These are phyloP conservation scores for Blastobotrys aristatus DNA, from an alignment of 1,139 yeast genomes.

Conservation along the genomic window DNA sequence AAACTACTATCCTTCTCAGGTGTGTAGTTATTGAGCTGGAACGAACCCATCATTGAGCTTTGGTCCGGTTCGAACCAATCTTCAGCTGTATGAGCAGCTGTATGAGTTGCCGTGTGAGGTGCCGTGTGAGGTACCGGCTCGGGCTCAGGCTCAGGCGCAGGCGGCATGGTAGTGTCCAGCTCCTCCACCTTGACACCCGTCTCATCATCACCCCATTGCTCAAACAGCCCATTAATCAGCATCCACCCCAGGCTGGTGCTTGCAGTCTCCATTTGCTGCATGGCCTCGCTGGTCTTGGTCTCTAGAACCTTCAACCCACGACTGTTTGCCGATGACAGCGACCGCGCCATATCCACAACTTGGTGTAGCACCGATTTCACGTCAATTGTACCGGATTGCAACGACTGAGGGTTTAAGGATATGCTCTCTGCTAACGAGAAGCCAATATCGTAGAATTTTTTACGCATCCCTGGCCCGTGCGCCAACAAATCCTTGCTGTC, in stretches of 20 bases:
- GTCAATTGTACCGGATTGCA: conserved; percentile 1
- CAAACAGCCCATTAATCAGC: conserved; percentile 2
- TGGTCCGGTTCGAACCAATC: not conserved
- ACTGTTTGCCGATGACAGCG: conserved; percentile 1
- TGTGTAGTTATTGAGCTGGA: conserved; percentile 3
- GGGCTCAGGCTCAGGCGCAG: not conserved
- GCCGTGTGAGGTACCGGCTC: not conserved
- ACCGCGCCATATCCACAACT: conserved; percentile 8
- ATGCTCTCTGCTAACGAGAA: conserved; percentile 13
- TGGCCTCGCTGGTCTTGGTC: conserved; percentile 8
- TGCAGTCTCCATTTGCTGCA: conserved; percentile 10
- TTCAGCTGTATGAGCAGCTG: not conserved
- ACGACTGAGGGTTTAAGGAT: conserved; percentile 9
- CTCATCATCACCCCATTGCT: not conserved
- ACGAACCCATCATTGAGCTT: not conserved
- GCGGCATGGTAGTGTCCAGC: not conserved
- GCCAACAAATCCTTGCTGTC: conserved; percentile 15
- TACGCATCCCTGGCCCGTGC: conserved; percentile 19
- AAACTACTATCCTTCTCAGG: not conserved
- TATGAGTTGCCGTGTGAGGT: not conserved
- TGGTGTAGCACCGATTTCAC: conserved; percentile 3
- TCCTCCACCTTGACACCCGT: not conserved
- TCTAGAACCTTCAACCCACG: conserved; percentile 1
- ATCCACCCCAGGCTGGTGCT: conserved; percentile 8
- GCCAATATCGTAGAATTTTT: conserved; percentile 18